These are phyloP conservation scores for Anacardium occidentale DNA, from an alignment of 345 rosid genomes.

Conservation along the genomic window DNA sequence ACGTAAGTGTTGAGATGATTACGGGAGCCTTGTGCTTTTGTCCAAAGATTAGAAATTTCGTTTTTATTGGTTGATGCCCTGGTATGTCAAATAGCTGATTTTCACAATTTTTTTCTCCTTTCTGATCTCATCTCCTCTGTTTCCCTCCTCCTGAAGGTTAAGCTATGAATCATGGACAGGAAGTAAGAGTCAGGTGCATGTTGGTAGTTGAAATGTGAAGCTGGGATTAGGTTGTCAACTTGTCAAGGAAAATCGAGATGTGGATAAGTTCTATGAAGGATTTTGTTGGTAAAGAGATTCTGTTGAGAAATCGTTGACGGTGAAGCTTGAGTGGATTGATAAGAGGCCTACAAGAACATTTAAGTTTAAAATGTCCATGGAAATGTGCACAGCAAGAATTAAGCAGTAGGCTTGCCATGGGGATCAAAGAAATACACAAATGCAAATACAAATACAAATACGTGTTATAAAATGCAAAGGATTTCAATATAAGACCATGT, in stretches of 20 bases:
- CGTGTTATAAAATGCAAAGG: background rate
- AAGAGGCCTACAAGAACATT: background rate
- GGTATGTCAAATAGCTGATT: background rate
- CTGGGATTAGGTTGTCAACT: background rate
- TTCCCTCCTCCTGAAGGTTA: background rate
- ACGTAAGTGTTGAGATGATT: background rate
- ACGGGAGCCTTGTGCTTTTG: background rate
- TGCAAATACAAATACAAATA: background rate
- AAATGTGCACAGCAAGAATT: background rate
- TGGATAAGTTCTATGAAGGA: background rate
- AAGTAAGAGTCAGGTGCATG: background rate
- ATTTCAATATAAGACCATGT: background rate
- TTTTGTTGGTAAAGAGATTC: no score
- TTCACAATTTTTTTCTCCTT: background rate
- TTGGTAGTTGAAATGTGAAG: background rate
- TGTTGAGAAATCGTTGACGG: background rate
- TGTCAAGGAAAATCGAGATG: no score
- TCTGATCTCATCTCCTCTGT: background rate
- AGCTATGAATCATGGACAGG: background rate
- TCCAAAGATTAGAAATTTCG: background rate
- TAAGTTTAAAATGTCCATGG: background rate
- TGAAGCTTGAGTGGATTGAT: background rate
- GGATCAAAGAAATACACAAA: background rate
- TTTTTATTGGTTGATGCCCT: background rate
- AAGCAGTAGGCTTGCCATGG: background rate